phyloP scores from a whole-genome alignment of 495 filamentous ascomycete species.

The Talaromyces liani region DNA sequence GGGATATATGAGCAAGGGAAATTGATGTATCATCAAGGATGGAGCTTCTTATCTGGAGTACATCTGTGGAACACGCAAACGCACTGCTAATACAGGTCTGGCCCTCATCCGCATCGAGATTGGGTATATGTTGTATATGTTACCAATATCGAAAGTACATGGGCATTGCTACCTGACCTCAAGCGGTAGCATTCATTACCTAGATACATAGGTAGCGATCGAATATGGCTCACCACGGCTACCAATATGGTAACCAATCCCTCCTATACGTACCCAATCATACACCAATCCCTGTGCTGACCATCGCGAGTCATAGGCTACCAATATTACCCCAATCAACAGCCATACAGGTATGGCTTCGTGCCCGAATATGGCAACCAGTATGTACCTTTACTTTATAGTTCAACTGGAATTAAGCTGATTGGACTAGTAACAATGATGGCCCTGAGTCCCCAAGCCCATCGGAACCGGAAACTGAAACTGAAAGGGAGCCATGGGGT shows the following conservation, averaged over 20 bases:
- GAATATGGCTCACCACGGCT: background rate
- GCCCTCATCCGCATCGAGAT: background rate
- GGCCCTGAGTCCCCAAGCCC: background rate
- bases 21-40: background rate
- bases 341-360: background rate
- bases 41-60: background rate
- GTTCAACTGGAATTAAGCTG: background rate
- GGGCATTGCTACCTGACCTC: background rate
- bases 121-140: conserved; percentile 19
- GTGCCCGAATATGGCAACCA: background rate
- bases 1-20: background rate
- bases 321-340: background rate
- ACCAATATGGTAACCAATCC: background rate
- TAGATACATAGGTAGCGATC: background rate
- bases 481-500: background rate
- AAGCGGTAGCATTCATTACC: conserved; percentile 5
- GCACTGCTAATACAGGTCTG: background rate
- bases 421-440: background rate
- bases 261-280: background rate
- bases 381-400: background rate
- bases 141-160: background rate
- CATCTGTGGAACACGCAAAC: background rate
- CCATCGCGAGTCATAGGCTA: background rate
- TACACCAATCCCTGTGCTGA: background rate
- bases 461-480: background rate